Percentiles rank a stretch among this genome's conserved stretches.
These are phyloP conservation scores for Isatis tinctoria DNA, from an alignment of 345 rosid species.

Conservation along the genomic window DNA sequence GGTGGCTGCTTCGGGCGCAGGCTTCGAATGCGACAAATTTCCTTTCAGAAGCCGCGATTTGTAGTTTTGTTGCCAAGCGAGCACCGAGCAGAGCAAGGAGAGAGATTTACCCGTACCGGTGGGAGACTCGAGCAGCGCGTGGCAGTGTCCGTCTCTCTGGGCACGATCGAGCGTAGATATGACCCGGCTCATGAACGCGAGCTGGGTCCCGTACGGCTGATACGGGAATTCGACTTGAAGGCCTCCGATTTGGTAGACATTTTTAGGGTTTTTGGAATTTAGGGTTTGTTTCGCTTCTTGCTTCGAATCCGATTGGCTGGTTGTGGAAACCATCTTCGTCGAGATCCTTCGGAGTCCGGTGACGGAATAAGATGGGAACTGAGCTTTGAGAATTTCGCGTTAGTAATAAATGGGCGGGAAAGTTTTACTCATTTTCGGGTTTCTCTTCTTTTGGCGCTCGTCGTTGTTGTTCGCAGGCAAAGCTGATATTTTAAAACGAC, in stretches of 20 bases:
- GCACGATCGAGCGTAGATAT: slow-evolving; percentile 92
- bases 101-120: slow-evolving; percentile 97
- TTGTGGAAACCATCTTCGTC: slow-evolving; percentile 33
- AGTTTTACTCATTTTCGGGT: background rate
- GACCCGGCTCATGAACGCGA: slow-evolving; percentile 91
- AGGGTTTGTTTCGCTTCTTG: slow-evolving; percentile 32
- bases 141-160: slow-evolving; percentile 74
- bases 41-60: slow-evolving; percentile 38
- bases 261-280: slow-evolving; percentile 40
- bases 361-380: background rate
- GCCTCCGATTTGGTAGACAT: slow-evolving; percentile 60
- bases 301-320: slow-evolving; percentile 19
- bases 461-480: background rate
- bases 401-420: slow-evolving; percentile 23
- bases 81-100: slow-evolving; percentile 90
- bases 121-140: slow-evolving; percentile 92
- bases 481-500: background rate
- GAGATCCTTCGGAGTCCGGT: background rate
- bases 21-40: slow-evolving; percentile 43
- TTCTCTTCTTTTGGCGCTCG: slow-evolving; percentile 14
- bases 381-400: background rate
- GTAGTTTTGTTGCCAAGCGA: slow-evolving; percentile 83
- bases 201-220: slow-evolving; percentile 94
- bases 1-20: slow-evolving; percentile 58
- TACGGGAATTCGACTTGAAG: slow-evolving; percentile 82